Base-by-base conservation (phyloP, 2,329 filamentous ascomycete genomes). In the Lachnellula arida region DNA sequence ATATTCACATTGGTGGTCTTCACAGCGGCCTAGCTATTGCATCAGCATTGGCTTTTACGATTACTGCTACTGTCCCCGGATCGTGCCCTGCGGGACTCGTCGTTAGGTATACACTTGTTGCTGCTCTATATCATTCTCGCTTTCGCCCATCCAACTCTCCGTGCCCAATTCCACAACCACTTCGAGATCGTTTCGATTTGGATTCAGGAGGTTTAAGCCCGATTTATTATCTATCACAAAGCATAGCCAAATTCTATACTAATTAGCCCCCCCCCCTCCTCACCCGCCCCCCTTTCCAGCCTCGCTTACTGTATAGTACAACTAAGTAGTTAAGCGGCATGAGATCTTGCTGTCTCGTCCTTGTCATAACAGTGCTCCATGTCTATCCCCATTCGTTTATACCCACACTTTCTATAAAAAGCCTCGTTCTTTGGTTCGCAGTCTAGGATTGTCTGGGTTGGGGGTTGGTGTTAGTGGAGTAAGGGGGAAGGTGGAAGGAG, bases 311-410 rank as follows among this genome's bases (percentile, higher is more conserved):
- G 9, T 11, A 9, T 5, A 12, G 3, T 7, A n/a, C 37, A 7
- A 40, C 5, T 40, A 17, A 23, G 59, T 53, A 19, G 39, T 55
- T 39, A 62, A 23, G 60, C 55, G 19, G 39, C 47, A 35, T 56
- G 49, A 15, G 56, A 32, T 42, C 54, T 46, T 35, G 59, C 60
- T 39, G 62, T 50, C 7, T 53, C 40, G 43, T 67, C 61, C n/a
- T n/a, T n/a, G n/a, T n/a, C n/a, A 44, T 94, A 93, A 75, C 96
- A 96, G 76, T 96, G 91, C 47, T 93, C 91, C 93, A 99, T 97
- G 74, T 97, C 90, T 53, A 96, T 76, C 15, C 94, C 94, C 44
- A 91, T 91, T 60, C 90, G 80, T 75, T 91, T 88, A 74, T 96
- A 97, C 56, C 92, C 92, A 32, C 54, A 56, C 25, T 56, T 56